Conservation (phyloP, 495 filamentous ascomycete species). For the Cercophora sp. region DNA sequence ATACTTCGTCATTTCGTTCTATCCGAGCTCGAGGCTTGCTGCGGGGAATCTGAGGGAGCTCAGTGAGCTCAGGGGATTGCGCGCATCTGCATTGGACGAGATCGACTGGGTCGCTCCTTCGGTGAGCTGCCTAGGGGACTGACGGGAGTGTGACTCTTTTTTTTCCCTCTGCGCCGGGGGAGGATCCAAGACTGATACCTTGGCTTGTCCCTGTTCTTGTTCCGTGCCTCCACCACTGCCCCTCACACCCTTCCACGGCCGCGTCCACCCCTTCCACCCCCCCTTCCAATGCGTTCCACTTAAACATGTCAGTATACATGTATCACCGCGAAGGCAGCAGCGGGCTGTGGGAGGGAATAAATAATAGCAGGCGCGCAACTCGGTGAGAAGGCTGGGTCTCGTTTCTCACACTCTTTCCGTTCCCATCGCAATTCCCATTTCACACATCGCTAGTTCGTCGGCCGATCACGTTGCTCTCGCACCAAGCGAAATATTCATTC, state of each 20-base stretch:
- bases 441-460: neutral
- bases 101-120: conserved; percentile 1
- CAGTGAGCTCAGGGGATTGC: too few species aligned
- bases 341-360: conserved; percentile 10
- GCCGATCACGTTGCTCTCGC: conserved; percentile 2
- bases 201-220: neutral
- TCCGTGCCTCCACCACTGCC: conserved; percentile 9
- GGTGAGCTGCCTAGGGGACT: conserved; percentile 21
- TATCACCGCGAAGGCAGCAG: conserved; percentile 28
- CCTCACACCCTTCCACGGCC: too few species aligned
- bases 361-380: conserved; percentile 7
- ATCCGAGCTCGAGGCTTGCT: too few species aligned
- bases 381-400: conserved; percentile 8
- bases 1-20: too few species aligned
- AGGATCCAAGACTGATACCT: conserved; percentile 16
- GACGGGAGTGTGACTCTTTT: too few species aligned
- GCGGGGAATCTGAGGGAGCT: too few species aligned
- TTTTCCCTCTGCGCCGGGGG: conserved; percentile 8
- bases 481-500: conserved; percentile 27
- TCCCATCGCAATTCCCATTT: conserved; percentile 2
- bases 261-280: neutral
- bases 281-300: conserved; percentile 14
- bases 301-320: too few species aligned
- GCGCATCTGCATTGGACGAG: too few species aligned
- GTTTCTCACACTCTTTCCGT: too few species aligned